Conservation (phyloP, 2,329 filamentous ascomycete species). For the Fusarium ramigenum region DNA sequence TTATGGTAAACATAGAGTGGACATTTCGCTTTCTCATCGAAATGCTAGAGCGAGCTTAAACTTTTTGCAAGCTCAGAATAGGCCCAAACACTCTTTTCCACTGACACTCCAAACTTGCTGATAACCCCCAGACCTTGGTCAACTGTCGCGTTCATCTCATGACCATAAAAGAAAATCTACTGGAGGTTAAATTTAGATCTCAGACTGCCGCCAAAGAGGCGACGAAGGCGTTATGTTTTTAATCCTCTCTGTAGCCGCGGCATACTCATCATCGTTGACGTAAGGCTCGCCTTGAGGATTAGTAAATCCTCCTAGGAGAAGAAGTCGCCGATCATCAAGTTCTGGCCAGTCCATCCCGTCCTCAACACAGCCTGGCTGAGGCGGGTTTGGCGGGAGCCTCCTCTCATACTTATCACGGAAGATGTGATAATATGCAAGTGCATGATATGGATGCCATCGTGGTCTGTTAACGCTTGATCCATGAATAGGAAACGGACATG, state of each 20-base stretch:
- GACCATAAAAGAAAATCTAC: background rate
- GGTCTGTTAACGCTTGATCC: constrained; percentile 7
- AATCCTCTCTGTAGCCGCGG: background rate
- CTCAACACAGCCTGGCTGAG: background rate
- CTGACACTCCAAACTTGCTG: background rate
- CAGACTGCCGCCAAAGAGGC: background rate
- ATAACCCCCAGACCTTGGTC: background rate
- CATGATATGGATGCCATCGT: constrained; percentile 22
- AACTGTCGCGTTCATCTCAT: background rate
- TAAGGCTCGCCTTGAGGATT: background rate
- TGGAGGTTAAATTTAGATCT: background rate
- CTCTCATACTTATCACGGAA: constrained; percentile 23
- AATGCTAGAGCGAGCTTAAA: background rate
- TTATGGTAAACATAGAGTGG: background rate
- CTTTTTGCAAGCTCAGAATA: background rate
- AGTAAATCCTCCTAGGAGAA: background rate
- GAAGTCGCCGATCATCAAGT: background rate
- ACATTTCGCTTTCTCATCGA: accelerated
- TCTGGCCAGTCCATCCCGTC: constrained; percentile 13
- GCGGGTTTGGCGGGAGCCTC: background rate
- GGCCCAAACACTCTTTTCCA: background rate
- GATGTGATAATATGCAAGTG: constrained; percentile 16
- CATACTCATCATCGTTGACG: background rate
- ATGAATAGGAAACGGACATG: constrained; percentile 10
- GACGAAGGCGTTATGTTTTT: background rate